Evolutionary conservation across 1,284 basidiomycete genomes (phyloP).

Genomic region (Heterobasidion occidentale): DNA sequence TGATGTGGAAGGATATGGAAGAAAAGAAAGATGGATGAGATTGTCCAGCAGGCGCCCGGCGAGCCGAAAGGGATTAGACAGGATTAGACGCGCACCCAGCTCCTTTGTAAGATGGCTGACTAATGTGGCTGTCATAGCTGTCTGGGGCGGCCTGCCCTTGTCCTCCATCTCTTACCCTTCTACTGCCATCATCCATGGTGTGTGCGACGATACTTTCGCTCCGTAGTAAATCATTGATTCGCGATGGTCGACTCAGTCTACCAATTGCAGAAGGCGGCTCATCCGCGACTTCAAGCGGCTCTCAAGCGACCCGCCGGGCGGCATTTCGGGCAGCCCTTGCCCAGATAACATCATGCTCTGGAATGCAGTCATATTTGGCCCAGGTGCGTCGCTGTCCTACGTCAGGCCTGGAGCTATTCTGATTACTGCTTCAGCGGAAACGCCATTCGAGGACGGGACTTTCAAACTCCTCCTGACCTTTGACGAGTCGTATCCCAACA

Average conservation of each 20-base stretch:
- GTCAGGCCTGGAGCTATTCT: background rate
- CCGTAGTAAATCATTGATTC: no score
- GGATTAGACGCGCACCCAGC: background rate
- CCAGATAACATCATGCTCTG: constrained; percentile 99
- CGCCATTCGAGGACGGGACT: constrained; percentile 97
- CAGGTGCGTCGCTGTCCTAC: constrained; percentile 50
- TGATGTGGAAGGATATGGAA: no score
- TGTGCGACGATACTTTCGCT: background rate
- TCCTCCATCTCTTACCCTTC: background rate
- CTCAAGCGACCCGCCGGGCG: constrained; percentile 89
- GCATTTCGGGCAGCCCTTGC: constrained; percentile 94
- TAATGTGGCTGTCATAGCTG: background rate
- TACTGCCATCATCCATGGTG: background rate
- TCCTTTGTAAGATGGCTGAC: background rate
- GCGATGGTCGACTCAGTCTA: constrained; percentile 41
- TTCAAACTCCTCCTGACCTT: constrained; percentile 95
- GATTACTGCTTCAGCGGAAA: constrained; percentile 62
- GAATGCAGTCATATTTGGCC: constrained; percentile 99
- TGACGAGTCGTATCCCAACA: constrained; percentile 97
- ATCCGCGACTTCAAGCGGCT: constrained; percentile 96
- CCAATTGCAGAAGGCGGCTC: constrained; percentile 82
- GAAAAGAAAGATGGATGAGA: no score
- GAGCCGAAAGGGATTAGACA: no score
- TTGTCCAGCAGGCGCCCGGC: no score
- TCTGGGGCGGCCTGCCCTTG: constrained; percentile 3